Evolutionary conservation across 2,329 filamentous ascomycete species (phyloP).

Genomic region (Fusarium sp.): DNA sequence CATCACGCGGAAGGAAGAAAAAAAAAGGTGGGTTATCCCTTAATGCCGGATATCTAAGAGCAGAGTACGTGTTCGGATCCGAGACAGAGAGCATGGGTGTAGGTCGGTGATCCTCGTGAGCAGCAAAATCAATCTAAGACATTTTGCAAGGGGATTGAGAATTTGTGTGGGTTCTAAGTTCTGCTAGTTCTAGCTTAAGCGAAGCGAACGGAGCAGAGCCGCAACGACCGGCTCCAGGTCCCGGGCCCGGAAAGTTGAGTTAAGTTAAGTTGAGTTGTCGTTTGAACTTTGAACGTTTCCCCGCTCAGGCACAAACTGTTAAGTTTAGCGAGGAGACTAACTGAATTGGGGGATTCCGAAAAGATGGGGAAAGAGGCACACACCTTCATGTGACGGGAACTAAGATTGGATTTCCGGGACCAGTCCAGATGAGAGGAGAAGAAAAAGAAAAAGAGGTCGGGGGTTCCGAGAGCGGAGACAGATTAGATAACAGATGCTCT

Average conservation of each 20-base stretch:
- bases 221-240: conserved; percentile 5
- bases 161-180: conserved; percentile 8
- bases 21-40: conserved; percentile 5
- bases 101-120: conserved; percentile 5
- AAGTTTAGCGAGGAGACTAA: not conserved
- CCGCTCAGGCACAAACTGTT: conserved; percentile 18
- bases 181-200: not conserved
- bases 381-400: conserved; percentile 23
- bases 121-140: conserved; percentile 7
- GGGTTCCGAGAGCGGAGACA: conserved; percentile 19
- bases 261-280: no score
- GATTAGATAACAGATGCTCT: not conserved
- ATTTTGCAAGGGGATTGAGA: conserved; percentile 4
- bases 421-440: not conserved
- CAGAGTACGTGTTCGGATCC: conserved; percentile 16
- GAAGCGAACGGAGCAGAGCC: conserved; percentile 25
- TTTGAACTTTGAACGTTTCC: conserved; percentile 4
- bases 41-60: not conserved
- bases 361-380: not conserved
- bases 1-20: conserved; percentile 22
- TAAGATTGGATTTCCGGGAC: conserved; percentile 18
- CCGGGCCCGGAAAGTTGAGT: not conserved
- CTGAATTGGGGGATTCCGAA: conserved; percentile 5
- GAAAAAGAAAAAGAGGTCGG: not conserved
- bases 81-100: not conserved